Conservation (phyloP, 768 basidiomycete genomes). For the Amylocystis lapponica region DNA sequence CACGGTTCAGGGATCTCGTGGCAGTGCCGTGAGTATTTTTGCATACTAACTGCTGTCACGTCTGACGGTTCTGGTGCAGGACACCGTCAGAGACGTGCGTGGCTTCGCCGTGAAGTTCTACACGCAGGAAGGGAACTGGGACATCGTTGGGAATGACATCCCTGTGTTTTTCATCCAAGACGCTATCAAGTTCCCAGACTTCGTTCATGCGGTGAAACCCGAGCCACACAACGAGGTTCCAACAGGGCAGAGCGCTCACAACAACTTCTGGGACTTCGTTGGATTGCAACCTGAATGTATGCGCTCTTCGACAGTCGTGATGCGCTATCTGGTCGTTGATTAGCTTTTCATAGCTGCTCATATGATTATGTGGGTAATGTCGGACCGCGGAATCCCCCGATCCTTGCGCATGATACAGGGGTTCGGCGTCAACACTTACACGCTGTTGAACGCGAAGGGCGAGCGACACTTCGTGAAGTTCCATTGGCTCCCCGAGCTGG, state of each 20-base stretch:
- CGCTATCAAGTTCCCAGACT: conserved; percentile 80
- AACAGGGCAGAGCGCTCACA: conserved; percentile 64
- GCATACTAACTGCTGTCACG: neutral
- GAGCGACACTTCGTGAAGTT: conserved; percentile 85
- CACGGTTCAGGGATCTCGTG: conserved; percentile 76
- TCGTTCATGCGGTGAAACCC: conserved; percentile 81
- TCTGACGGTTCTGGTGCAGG: conserved; percentile 28
- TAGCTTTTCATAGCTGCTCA: conserved; percentile 41
- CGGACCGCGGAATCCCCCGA: conserved; percentile 79
- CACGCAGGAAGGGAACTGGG: conserved; percentile 83
- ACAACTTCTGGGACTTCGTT: conserved; percentile 87
- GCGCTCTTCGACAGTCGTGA: conserved; percentile 5
- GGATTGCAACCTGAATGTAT: conserved; percentile 62
- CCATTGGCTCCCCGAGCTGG: conserved; percentile 76
- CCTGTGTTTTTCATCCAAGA: conserved; percentile 83
- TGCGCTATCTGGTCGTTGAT: conserved; percentile 1
- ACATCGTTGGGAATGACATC: conserved; percentile 80
- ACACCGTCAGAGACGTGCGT: conserved; percentile 78
- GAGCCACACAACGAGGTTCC: conserved; percentile 82
- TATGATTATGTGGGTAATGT: conserved; percentile 83
- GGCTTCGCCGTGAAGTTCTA: conserved; percentile 86
- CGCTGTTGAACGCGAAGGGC: conserved; percentile 59
- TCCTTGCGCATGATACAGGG: conserved; percentile 89
- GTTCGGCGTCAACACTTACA: conserved; percentile 83
- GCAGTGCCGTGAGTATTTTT: conserved; percentile 60